Percentiles rank a stretch among this genome's conserved stretches.
Evolutionary conservation across 2,329 filamentous ascomycete species (phyloP).

Genomic region (Fusarium annulatum): DNA sequence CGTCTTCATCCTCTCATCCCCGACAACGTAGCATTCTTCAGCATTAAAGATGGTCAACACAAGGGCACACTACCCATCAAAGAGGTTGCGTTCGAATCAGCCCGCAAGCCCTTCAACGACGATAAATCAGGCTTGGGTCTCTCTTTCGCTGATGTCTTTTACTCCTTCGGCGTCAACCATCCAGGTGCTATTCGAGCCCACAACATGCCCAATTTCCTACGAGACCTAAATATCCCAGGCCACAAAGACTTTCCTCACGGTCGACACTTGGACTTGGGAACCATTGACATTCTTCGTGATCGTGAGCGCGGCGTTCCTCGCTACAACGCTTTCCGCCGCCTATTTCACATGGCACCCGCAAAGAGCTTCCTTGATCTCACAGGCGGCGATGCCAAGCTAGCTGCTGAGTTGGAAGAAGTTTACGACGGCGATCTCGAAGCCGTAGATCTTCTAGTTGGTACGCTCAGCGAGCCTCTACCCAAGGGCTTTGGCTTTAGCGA

Average conservation of each 20-base stretch:
- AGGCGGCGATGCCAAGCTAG: conserved; percentile 10
- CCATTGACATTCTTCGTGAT: conserved; percentile 29
- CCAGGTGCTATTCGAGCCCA: conserved; percentile 24
- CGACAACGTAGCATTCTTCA: conserved; percentile 23
- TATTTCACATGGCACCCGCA: conserved; percentile 17
- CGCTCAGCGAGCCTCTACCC: conserved; percentile 14
- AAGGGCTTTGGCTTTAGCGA: conserved; percentile 25
- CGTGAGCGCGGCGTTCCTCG: conserved; percentile 27
- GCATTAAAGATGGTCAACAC: conserved; percentile 5
- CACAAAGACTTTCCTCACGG: conserved; percentile 19
- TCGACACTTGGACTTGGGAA: conserved; percentile 19
- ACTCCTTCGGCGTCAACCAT: conserved; percentile 22
- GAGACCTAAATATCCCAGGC: background rate
- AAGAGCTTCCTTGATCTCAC: conserved; percentile 18
- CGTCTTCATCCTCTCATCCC: conserved; percentile 23
- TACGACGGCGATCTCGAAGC: conserved; percentile 15
- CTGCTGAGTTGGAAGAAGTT: conserved; percentile 6
- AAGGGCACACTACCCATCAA: conserved; percentile 10
- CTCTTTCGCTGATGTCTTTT: conserved; percentile 13
- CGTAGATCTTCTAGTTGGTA: conserved; percentile 13
- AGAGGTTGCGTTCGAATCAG: conserved; percentile 14
- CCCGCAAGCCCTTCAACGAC: conserved; percentile 2
- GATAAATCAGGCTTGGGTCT: background rate
- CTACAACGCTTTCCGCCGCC: conserved; percentile 23
- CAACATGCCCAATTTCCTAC: conserved; percentile 25